Base-by-base conservation (phyloP, 2,329 filamentous ascomycete genomes). In the Colletotrichum phormii region DNA sequence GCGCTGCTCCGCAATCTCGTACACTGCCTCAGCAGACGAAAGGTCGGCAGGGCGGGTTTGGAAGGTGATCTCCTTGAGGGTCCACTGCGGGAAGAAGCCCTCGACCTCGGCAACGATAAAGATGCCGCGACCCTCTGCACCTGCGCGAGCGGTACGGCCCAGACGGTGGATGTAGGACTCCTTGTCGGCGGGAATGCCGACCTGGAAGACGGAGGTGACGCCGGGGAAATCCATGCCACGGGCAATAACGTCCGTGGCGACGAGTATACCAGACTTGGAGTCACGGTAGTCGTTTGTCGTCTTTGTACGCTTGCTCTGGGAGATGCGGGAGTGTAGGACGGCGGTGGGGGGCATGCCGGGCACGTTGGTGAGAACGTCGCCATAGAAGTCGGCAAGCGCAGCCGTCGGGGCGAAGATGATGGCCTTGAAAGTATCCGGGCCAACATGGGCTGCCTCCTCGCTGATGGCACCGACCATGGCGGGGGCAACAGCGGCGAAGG, bases 341-440 rank as follows among this genome's bases (percentile, higher is more conserved):
- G 81, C 84, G 9, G 86, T 83, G 3, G 82, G 78, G 0, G 87
- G 84, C 46, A 88, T 76, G 12, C 82, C 84, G 2, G 82, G 77
- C 24, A 84, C 76, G 24, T 77, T 74, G 31, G 79, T 80, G 4
- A 89, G 82, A 24, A 89, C 68, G 15, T 84, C 78, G 26, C 84
- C 82, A 77, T 89, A 88, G 60, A 89, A 85, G 53, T 86, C 86
- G 5, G 87, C 87, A 1, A 86, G 83, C 2, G 83, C 85, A 3
- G 89, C 88, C 0, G 89, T 90, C 66, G 92, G 92, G 75, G 93
- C 93, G 82, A 96, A 97, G 46, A 96, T 84, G 76, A 97, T 95
- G 35, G 93, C 93, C 83, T 97, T 97, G 89, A 97, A 95, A 1
- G 88, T 86, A 6, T 83, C 81, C 12, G 80, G 77, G 61, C 80